These are phyloP conservation scores for Candida albicans DNA, from an alignment of 1,139 yeast genomes.

Conservation along the genomic window DNA sequence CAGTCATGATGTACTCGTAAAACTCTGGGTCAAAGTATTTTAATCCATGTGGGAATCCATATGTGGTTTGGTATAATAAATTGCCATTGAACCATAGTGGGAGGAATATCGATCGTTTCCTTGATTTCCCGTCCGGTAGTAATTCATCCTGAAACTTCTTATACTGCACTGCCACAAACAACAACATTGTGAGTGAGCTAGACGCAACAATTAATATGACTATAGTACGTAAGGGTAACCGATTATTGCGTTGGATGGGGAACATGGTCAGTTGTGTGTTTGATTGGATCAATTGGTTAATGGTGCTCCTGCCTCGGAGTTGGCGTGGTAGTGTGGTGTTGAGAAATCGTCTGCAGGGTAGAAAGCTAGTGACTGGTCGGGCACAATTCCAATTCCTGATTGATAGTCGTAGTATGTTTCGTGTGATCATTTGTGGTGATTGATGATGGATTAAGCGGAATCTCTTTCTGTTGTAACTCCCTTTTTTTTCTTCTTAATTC, in stretches of 20 bases:
- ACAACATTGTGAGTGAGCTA: constrained; percentile 25
- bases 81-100: constrained; percentile 37
- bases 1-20: constrained; percentile 16
- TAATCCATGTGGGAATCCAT: constrained; percentile 26
- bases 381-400: no score
- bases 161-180: constrained; percentile 26
- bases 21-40: constrained; percentile 28
- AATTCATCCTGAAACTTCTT: constrained; percentile 17
- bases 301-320: no score
- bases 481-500: no score
- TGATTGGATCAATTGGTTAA: no score
- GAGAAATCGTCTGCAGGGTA: no score
- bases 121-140: constrained; percentile 2
- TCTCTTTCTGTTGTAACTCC: no score
- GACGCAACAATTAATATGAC: constrained; percentile 23
- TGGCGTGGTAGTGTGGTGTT: no score
- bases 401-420: no score
- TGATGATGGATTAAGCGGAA: no score
- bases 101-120: constrained; percentile 20
- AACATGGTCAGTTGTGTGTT: no score
- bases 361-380: no score
- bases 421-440: no score
- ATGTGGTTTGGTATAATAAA: constrained; percentile 21
- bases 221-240: constrained; percentile 24
- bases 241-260: constrained; percentile 8